Percentiles rank a stretch among this genome's conserved stretches.
These are phyloP conservation scores for Blastocladiella britannica DNA, from an alignment of 192 early-diverging fungal species.

Conservation along the genomic window DNA sequence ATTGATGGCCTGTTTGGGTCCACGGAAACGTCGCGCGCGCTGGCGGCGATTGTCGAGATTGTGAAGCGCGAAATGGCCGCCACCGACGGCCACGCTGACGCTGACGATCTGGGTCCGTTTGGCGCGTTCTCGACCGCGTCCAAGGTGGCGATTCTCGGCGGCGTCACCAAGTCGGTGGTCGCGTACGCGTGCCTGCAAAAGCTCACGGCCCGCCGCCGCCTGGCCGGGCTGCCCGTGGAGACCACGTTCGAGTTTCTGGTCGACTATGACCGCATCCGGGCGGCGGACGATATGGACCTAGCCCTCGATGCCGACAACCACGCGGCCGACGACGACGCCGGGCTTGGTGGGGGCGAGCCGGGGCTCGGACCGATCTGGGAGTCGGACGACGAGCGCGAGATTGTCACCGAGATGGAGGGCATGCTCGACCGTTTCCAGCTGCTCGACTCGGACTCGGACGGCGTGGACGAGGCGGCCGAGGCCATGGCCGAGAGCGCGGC, in stretches of 20 bases:
- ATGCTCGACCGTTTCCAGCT: background rate
- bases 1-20: constrained; percentile 88
- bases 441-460: background rate
- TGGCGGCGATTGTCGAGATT: constrained; percentile 58
- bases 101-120: background rate
- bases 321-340: constrained; percentile 20
- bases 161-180: constrained; percentile 59
- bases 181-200: constrained; percentile 71
- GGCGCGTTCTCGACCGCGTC: constrained; percentile 29
- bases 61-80: constrained; percentile 51
- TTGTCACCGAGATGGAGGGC: background rate
- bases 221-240: background rate
- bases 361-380: background rate
- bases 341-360: constrained; percentile 10
- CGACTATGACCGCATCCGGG: background rate
- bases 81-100: constrained; percentile 36
- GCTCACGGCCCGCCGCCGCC: constrained; percentile 44
- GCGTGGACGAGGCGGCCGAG: background rate
- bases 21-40: constrained; percentile 75
- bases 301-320: constrained; percentile 7
- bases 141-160: constrained; percentile 41
- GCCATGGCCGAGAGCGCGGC: background rate
- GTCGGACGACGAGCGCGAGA: background rate
- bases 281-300: constrained; percentile 1
- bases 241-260: background rate